phyloP scores from a whole-genome alignment of 768 basidiomycete genomes.

The Phylloporus sp. region DNA sequence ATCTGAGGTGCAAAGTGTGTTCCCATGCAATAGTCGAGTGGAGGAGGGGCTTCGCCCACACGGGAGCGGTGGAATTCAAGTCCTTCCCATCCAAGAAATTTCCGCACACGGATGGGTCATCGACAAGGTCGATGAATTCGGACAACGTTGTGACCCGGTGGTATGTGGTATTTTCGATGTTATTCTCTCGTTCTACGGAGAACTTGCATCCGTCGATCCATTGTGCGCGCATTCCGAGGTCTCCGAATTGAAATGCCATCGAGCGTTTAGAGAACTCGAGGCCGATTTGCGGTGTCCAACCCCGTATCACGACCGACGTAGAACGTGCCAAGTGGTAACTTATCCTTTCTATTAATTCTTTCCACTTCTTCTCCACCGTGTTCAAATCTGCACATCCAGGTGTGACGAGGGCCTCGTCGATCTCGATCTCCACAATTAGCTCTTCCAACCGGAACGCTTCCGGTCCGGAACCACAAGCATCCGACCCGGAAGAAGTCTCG shows the following conservation, averaged over 20 bases:
- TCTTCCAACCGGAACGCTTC: background rate
- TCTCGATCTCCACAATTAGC: background rate
- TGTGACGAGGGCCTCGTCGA: no score
- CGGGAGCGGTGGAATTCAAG: background rate
- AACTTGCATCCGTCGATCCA: background rate
- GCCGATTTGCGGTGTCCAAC: no score
- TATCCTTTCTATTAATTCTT: background rate
- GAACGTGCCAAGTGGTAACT: background rate
- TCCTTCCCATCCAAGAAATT: conserved; percentile 5
- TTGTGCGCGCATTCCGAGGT: background rate
- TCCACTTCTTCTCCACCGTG: background rate
- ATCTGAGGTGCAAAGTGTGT: background rate
- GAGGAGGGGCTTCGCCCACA: background rate
- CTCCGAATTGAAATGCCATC: background rate
- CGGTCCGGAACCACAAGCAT: background rate
- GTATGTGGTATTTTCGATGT: background rate
- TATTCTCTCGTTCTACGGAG: background rate
- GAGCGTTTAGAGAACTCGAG: background rate
- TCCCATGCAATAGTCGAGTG: conserved; percentile 4
- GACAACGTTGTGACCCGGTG: background rate
- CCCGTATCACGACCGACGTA: background rate
- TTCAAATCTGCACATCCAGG: no score
- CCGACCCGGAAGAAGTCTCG: no score
- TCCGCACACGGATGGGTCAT: background rate
- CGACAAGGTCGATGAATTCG: background rate